Conservation (phyloP, 1,284 basidiomycete genomes). For the Cystobasidium slooffiae region DNA sequence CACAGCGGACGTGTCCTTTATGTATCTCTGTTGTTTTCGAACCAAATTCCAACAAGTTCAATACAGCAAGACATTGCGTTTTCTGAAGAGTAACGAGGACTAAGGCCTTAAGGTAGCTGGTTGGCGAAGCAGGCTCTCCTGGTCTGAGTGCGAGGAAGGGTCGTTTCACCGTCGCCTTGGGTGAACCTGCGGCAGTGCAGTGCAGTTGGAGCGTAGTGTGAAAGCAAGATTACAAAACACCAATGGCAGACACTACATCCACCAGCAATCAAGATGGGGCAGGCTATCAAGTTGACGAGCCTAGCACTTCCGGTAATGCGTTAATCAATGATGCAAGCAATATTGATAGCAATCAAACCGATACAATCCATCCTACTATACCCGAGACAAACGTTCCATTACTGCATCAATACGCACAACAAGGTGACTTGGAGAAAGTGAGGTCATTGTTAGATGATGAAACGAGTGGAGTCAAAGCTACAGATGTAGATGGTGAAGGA, state of each 20-base stretch:
- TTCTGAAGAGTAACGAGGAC: no score
- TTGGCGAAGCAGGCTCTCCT: no score
- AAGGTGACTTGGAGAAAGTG: conserved; percentile 25
- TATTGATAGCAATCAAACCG: background rate
- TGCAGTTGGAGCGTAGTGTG: no score
- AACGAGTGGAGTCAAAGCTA: conserved; percentile 59
- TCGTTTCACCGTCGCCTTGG: no score
- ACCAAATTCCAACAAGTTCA: no score
- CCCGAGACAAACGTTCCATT: conserved; percentile 21
- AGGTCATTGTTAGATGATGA: conserved; percentile 12
- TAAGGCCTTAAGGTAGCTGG: no score
- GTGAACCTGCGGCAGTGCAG: no score
- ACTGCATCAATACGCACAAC: conserved; percentile 31
- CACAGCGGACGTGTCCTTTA: no score
- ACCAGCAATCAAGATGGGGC: conserved; percentile 9
- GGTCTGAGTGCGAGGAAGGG: no score
- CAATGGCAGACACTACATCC: background rate
- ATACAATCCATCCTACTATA: background rate
- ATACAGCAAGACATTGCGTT: no score
- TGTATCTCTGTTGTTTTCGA: no score
- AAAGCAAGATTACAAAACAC: no score
- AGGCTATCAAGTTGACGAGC: conserved; percentile 10
- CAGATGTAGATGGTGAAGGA: conserved; percentile 83
- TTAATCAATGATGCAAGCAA: background rate
- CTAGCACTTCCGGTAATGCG: background rate